Evolutionary conservation across 257 asterid species (phyloP), one percentile per base, ranked within the genome.

Genomic region (Solanum chiquidenum): DNA sequence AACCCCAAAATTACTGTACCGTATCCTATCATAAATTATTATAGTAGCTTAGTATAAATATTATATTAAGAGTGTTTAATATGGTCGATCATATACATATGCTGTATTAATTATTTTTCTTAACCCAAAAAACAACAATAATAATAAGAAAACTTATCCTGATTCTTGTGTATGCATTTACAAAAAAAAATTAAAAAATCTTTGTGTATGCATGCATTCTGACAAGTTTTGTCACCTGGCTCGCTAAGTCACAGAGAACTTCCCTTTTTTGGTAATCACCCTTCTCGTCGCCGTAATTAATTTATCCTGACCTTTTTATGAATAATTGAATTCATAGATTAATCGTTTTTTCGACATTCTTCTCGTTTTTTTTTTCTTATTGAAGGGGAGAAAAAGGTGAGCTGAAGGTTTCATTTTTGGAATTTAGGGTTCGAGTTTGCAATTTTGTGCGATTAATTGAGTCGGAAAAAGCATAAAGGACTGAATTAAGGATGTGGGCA

Each of bases 401-500:
- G 12, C 23, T 33, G 3, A 31, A 4, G 42, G 25, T 31, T 71
- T 71, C 9, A 31, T 31, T 71, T 71, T 71, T 71, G 42, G 42
- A 18, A 71, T 33, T 71, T 71, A 71, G 42, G 42, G 42, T 33
- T 16, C 9, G 42, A 71, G 25, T 33, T 71, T 23, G 12, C 77
- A 49, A 49, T 49, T 49, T 71, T 31, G n/a, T 31, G 77, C n/a
- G 35, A 71, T 71, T 18, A 46, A 12, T 46, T 46, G 55, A 46
- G 55, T 46, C 7, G 55, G 18, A 46, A 12, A 46, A 46, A 4
- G 7, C 55, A 46, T 13, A 46, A 46, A 46, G 37, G 21, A 68
- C 74, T 66, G 20, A 29, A 29, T 69, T 13, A 69, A 69, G 6
- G 89, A 92, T 94, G 98, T 95, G 96, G 96, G 98, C 97, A 40